These are phyloP conservation scores for Vicia sativa DNA, from an alignment of 306 rosid species.

Conservation along the genomic window DNA sequence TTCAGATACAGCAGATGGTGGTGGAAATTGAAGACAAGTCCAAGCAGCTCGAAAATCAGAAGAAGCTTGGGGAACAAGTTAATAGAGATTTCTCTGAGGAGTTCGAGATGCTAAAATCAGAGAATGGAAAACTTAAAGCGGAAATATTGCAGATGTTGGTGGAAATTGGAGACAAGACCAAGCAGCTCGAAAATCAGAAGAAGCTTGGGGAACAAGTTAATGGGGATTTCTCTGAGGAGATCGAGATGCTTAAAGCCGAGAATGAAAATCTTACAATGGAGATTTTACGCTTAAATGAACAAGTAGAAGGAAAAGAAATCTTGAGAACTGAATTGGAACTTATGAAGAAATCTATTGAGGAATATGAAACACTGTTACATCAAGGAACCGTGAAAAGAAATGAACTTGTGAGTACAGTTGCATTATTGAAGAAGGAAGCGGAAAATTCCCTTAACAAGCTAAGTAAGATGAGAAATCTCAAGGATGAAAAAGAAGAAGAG, in stretches of 20 bases:
- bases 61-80: slow-evolving; percentile 54
- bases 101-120: slow-evolving; percentile 53
- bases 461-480: slow-evolving; percentile 45
- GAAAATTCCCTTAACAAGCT: slow-evolving; percentile 57
- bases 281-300: slow-evolving; percentile 47
- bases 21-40: slow-evolving; percentile 66
- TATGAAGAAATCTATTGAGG: slow-evolving; percentile 56
- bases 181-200: slow-evolving; percentile 61
- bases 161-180: slow-evolving; percentile 66
- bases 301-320: slow-evolving; percentile 52
- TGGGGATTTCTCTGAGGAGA: slow-evolving; percentile 61
- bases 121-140: slow-evolving; percentile 58
- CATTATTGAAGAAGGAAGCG: slow-evolving; percentile 60
- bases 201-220: slow-evolving; percentile 52
- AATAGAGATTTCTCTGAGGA: slow-evolving; percentile 56
- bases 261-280: slow-evolving; percentile 60
- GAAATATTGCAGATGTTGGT: slow-evolving; percentile 39
- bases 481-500: slow-evolving; percentile 59
- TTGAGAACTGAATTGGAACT: slow-evolving; percentile 56
- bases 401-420: slow-evolving; percentile 57
- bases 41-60: slow-evolving; percentile 60
- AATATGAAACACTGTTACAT: slow-evolving; percentile 55
- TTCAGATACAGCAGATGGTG: slow-evolving; percentile 55
- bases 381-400: slow-evolving; percentile 59
- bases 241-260: slow-evolving; percentile 53